Conservation (phyloP, 2,329 filamentous ascomycete species). For the Alternaria triticimaculans region DNA sequence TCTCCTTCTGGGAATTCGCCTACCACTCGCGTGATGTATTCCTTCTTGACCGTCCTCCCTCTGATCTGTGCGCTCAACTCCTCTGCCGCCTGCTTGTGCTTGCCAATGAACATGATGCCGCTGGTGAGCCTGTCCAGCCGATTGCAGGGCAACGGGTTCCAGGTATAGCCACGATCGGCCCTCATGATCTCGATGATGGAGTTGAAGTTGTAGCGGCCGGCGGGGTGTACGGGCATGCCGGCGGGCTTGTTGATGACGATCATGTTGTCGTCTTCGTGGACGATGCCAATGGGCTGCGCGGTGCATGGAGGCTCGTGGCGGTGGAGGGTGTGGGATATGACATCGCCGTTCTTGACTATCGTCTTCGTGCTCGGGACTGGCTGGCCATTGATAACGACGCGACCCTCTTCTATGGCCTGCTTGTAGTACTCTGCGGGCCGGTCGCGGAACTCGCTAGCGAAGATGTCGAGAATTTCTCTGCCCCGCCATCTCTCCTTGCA, state of each 20-base stretch:
- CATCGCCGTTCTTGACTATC: constrained; percentile 83
- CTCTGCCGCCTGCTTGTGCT: constrained; percentile 81
- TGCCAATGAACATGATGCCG: constrained; percentile 97
- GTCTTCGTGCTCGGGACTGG: constrained; percentile 69
- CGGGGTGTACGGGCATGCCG: constrained; percentile 92
- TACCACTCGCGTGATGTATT: constrained; percentile 90
- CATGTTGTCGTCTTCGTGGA: constrained; percentile 91
- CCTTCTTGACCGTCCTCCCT: constrained; percentile 84
- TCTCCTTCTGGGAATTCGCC: constrained; percentile 92
- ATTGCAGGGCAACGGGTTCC: constrained; percentile 78
- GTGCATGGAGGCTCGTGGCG: constrained; percentile 95
- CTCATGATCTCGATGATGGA: constrained; percentile 93
- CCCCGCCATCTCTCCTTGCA: constrained; percentile 95
- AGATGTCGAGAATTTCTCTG: constrained; percentile 82
- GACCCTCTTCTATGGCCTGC: constrained; percentile 79
- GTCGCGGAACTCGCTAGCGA: constrained; percentile 90
- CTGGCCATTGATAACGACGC: constrained; percentile 81
- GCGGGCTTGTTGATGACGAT: constrained; percentile 97
- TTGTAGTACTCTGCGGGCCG: constrained; percentile 82
- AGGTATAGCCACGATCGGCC: constrained; percentile 68
- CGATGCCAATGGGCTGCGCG: constrained; percentile 75
- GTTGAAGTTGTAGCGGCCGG: constrained; percentile 95
- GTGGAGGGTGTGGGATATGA: constrained; percentile 92
- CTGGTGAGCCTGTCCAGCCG: constrained; percentile 92
- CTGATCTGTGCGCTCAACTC: constrained; percentile 77